A percentile compares a stretch with the other conserved stretches of the same genome.
Evolutionary conservation across 768 basidiomycete genomes (phyloP).

Genomic region (Naganishia friedmannii): DNA sequence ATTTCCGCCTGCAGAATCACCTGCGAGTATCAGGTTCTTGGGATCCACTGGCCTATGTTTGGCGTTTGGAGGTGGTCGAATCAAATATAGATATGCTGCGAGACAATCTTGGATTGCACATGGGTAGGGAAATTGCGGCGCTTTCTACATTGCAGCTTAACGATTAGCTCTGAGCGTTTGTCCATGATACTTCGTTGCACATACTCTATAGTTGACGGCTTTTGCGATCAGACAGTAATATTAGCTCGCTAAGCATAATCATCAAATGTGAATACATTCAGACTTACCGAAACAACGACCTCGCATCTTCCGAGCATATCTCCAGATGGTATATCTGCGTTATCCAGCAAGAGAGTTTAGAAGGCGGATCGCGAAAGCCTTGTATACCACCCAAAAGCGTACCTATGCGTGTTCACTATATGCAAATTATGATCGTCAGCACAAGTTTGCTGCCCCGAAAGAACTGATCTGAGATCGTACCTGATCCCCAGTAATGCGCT

Average conservation of each 20-base stretch:
- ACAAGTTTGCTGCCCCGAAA: background rate
- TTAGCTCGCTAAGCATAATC: background rate
- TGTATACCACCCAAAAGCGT: background rate
- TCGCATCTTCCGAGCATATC: slow-evolving; percentile 85
- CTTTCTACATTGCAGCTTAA: slow-evolving; percentile 43
- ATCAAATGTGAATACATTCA: slow-evolving; percentile 52
- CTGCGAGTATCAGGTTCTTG: slow-evolving; percentile 74
- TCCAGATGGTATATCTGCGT: slow-evolving; percentile 59
- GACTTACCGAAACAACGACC: slow-evolving; percentile 67
- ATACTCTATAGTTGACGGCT: slow-evolving; percentile 55
- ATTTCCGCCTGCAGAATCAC: slow-evolving; percentile 92
- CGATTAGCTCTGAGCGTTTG: background rate
- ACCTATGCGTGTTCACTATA: slow-evolving; percentile 49
- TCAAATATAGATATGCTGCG: slow-evolving; percentile 85
- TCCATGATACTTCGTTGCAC: slow-evolving; percentile 50
- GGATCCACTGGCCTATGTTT: slow-evolving; percentile 77
- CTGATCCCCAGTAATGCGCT: slow-evolving; percentile 53
- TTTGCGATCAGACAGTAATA: slow-evolving; percentile 29
- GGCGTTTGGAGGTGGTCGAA: slow-evolving; percentile 75
- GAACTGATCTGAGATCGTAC: background rate
- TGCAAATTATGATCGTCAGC: background rate
- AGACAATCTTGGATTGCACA: slow-evolving; percentile 78
- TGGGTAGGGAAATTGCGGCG: slow-evolving; percentile 96
- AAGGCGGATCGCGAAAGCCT: background rate
- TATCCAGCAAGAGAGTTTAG: background rate